Evolutionary conservation across 805 yeast species (phyloP).

Genomic region (Schwanniomyces vanrijiae): DNA sequence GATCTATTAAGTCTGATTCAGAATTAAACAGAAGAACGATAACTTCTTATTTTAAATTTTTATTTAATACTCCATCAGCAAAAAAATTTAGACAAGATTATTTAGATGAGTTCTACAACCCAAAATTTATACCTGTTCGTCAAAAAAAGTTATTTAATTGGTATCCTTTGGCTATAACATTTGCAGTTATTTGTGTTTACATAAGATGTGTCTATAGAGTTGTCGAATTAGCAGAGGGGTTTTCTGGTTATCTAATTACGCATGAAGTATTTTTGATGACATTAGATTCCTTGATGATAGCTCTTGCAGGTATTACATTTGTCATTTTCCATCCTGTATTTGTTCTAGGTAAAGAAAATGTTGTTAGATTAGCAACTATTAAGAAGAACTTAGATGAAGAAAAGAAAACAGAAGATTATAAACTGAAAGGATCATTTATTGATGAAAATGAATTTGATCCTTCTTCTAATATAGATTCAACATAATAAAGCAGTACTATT

Average conservation of each 20-base stretch:
- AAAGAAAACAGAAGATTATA: conserved; percentile 2
- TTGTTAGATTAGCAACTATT: conserved; percentile 25
- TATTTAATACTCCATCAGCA: conserved; percentile 25
- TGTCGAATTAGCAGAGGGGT: conserved; percentile 40
- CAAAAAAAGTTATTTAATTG: conserved; percentile 24
- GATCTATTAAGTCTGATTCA: conserved; percentile 9
- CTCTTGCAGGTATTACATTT: conserved; percentile 34
- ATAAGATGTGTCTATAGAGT: conserved; percentile 40
- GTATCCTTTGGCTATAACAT: conserved; percentile 34
- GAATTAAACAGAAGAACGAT: conserved; percentile 19
- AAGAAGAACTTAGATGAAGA: conserved; percentile 23
- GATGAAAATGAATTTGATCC: background rate
- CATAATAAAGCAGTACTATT: too few relatives aligned
- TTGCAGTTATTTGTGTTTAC: conserved; percentile 32
- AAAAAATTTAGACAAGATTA: conserved; percentile 17
- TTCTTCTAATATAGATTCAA: background rate
- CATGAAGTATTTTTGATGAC: conserved; percentile 39
- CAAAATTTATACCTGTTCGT: conserved; percentile 23
- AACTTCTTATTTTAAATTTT: conserved; percentile 26
- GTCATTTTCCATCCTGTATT: conserved; percentile 40
- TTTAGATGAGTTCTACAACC: conserved; percentile 32
- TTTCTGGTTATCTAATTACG: conserved; percentile 32
- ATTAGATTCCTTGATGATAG: conserved; percentile 39
- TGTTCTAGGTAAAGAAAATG: conserved; percentile 30
- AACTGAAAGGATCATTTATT: background rate